Conservation (phyloP, 1,284 basidiomycete genomes). For the Irpex rosettiformis region DNA sequence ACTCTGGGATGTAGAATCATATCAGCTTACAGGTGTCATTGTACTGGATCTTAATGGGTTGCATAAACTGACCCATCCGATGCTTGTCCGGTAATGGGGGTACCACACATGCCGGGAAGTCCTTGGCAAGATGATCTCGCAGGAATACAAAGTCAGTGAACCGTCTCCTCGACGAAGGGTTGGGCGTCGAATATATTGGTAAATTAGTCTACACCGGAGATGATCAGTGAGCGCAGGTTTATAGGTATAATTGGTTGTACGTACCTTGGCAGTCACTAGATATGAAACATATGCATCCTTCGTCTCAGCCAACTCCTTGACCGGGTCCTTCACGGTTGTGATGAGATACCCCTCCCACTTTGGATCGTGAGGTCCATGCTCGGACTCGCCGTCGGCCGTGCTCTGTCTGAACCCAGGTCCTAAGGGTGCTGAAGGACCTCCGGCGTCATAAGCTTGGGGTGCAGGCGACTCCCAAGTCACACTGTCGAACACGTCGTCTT, state of each 20-base stretch:
- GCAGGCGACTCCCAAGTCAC: constrained; percentile 81
- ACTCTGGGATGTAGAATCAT: constrained; percentile 56
- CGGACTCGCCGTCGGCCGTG: constrained; percentile 60
- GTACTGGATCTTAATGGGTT: background rate
- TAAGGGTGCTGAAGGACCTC: constrained; percentile 34
- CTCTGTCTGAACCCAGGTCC: constrained; percentile 79
- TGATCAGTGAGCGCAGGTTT: background rate
- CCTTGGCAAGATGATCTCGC: constrained; percentile 81
- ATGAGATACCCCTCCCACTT: constrained; percentile 90
- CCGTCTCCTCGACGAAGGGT: constrained; percentile 76
- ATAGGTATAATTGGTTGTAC: constrained; percentile 23
- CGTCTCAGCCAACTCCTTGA: constrained; percentile 93
- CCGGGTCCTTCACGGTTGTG: constrained; percentile 85
- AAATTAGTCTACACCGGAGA: constrained; percentile 66
- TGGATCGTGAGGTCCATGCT: constrained; percentile 62
- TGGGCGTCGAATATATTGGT: constrained; percentile 73
- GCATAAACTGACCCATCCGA: constrained; percentile 71
- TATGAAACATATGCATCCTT: constrained; percentile 98
- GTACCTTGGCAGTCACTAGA: constrained; percentile 84
- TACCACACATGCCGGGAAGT: constrained; percentile 96
- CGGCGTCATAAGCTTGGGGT: constrained; percentile 43
- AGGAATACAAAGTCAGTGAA: constrained; percentile 99
- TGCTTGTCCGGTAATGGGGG: constrained; percentile 97
- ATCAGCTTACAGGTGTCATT: background rate
- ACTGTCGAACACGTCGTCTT: constrained; percentile 83